phyloP scores from a whole-genome alignment of 352 stramenopile species.

The Globisporangium apiculatum region DNA sequence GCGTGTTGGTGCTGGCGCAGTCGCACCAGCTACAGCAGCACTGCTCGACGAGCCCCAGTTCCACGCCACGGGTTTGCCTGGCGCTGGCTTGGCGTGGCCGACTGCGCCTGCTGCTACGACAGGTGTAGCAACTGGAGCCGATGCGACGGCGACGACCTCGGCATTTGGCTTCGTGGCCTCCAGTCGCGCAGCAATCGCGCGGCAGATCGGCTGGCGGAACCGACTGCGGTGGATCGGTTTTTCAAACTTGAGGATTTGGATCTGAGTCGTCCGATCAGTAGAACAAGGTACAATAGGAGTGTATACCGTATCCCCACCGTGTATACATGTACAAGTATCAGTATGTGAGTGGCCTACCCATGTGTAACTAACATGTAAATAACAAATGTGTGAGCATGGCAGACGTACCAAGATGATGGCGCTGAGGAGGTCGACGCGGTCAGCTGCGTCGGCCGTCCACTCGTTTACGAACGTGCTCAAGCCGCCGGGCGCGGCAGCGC shows the following conservation, averaged over 20 bases:
- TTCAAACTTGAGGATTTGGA: constrained; percentile 45
- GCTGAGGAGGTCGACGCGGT: constrained; percentile 28
- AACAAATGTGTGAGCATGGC: no score
- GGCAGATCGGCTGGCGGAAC: constrained; percentile 38
- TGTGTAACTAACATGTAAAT: no score
- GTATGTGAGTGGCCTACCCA: no score
- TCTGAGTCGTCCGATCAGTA: constrained; percentile 2
- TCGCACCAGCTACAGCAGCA: not conserved
- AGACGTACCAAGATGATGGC: constrained; percentile 36
- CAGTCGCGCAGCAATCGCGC: constrained; percentile 15
- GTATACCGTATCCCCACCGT: no score
- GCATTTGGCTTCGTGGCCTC: not conserved
- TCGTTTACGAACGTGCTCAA: constrained; percentile 20
- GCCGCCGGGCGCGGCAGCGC: not conserved
- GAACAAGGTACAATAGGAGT: no score
- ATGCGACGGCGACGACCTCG: not conserved
- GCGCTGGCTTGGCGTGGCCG: not conserved
- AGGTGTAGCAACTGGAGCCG: not conserved
- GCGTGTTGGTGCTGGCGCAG: not conserved
- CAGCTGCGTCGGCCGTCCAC: constrained; percentile 8
- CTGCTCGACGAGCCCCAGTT: constrained; percentile 6
- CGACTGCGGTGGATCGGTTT: constrained; percentile 52
- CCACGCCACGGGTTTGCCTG: constrained; percentile 7
- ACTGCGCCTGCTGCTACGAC: not conserved
- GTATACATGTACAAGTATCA: no score